These are phyloP conservation scores for Alternaria dauci DNA, from an alignment of 2,329 filamentous ascomycete species.

Conservation along the genomic window DNA sequence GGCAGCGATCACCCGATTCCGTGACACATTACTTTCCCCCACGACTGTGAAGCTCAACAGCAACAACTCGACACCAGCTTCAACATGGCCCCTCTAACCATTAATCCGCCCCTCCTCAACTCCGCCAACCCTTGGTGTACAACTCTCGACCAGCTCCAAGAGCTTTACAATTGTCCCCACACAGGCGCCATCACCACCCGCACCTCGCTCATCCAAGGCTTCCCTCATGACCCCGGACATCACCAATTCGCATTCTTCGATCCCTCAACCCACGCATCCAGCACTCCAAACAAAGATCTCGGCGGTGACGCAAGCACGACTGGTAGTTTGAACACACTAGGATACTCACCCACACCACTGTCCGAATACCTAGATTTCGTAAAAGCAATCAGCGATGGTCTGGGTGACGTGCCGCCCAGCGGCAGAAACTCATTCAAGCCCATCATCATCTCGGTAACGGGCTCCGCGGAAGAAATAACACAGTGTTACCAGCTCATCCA, in stretches of 20 bases:
- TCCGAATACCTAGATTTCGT: constrained; percentile 67
- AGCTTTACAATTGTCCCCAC: constrained; percentile 67
- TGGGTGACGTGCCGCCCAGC: constrained; percentile 10
- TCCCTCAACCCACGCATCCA: constrained; percentile 46
- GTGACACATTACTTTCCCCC: neutral
- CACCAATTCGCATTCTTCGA: constrained; percentile 76
- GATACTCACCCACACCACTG: constrained; percentile 73
- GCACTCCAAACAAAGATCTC: constrained; percentile 29
- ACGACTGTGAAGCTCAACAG: neutral
- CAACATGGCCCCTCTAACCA: constrained; percentile 53
- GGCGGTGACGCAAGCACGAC: constrained; percentile 34
- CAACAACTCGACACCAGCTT: neutral
- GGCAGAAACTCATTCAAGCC: constrained; percentile 57
- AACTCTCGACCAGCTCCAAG: constrained; percentile 66
- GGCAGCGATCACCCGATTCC: neutral
- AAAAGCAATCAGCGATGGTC: constrained; percentile 53
- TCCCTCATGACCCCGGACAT: constrained; percentile 65
- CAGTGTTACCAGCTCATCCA: constrained; percentile 64
- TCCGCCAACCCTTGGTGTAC: constrained; percentile 81
- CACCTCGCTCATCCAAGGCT: constrained; percentile 72
- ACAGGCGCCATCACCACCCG: constrained; percentile 80
- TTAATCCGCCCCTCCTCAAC: constrained; percentile 75
- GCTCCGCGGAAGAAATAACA: constrained; percentile 65
- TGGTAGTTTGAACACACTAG: constrained; percentile 70
- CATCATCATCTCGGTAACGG: constrained; percentile 76